Evolutionary conservation across 1,284 basidiomycete species (phyloP).

Genomic region (Cryptococcus sp.): DNA sequence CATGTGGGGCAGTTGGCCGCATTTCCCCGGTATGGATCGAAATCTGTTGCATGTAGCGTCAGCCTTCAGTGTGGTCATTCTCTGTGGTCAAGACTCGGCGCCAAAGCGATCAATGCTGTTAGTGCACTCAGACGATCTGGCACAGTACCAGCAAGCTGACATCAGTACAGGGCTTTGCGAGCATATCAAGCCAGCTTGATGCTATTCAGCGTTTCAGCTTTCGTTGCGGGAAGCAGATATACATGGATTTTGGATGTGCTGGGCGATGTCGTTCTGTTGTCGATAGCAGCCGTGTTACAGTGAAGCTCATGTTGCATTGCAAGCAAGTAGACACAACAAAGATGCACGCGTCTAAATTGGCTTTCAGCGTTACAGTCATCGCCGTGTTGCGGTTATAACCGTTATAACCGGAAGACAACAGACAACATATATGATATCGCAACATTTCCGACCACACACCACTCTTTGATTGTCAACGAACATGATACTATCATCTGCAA

Average conservation of each 20-base stretch:
- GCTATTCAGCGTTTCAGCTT: conserved; percentile 59
- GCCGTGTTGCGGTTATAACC: too few relatives aligned
- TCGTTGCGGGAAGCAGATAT: conserved; percentile 62
- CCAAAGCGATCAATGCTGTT: conserved; percentile 54
- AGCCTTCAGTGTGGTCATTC: conserved; percentile 41
- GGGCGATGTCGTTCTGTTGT: conserved; percentile 8
- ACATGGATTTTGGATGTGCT: conserved; percentile 25
- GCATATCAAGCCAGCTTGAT: conserved; percentile 58
- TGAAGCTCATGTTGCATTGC: neutral
- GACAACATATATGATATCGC: too few relatives aligned
- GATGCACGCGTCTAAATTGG: neutral
- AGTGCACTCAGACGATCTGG: conserved; percentile 13
- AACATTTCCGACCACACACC: too few relatives aligned
- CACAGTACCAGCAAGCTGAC: too few relatives aligned
- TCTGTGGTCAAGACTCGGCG: conserved; percentile 55
- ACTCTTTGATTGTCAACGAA: too few relatives aligned
- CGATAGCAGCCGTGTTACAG: neutral
- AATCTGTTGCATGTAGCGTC: conserved; percentile 25
- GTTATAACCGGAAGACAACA: too few relatives aligned
- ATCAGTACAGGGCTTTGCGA: conserved; percentile 22
- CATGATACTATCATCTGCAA: too few relatives aligned
- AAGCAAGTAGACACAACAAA: neutral
- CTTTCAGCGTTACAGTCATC: too few relatives aligned
- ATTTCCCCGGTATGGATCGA: conserved; percentile 28
- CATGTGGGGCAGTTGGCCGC: conserved; percentile 32